Evolutionary conservation across 306 rosid genomes (phyloP).

Genomic region (Senna tora): DNA sequence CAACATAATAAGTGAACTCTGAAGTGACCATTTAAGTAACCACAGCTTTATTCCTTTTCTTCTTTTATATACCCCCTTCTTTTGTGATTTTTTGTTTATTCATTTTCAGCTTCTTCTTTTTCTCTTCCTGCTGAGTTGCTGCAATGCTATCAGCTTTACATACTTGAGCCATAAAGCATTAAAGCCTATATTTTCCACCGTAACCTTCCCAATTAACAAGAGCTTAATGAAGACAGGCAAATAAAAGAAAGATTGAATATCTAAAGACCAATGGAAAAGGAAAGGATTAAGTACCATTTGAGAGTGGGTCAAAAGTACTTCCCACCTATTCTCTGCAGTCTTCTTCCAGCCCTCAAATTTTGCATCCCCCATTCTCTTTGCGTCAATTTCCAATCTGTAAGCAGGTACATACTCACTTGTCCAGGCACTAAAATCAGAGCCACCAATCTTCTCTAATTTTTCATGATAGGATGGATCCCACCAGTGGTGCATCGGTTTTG

Average conservation of each 20-base stretch:
- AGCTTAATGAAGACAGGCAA: background rate
- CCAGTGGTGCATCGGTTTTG: conserved; percentile 52
- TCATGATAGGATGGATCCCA: conserved; percentile 66
- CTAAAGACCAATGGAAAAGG: conserved; percentile 39
- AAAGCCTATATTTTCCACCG: background rate
- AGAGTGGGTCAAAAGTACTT: conserved; percentile 89
- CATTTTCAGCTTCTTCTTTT: background rate
- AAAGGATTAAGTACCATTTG: conserved; percentile 78
- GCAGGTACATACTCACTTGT: conserved; percentile 77
- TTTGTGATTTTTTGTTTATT: background rate
- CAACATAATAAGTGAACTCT: background rate
- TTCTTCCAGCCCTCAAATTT: conserved; percentile 82
- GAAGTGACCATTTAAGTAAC: background rate
- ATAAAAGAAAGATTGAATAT: conserved; percentile 6
- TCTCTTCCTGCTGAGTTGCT: conserved; percentile 12
- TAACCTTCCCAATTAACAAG: background rate
- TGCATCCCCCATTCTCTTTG: conserved; percentile 49
- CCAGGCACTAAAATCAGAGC: conserved; percentile 85
- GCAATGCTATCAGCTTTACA: background rate
- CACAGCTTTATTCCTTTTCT: conserved; percentile 18
- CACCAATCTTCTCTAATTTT: conserved; percentile 86
- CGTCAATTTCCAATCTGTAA: conserved; percentile 75
- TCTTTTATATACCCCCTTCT: conserved; percentile 14
- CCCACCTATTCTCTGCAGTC: conserved; percentile 71
- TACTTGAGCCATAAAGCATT: background rate